Base-by-base conservation (phyloP, 257 asterid genomes). In the Rhazya stricta region DNA sequence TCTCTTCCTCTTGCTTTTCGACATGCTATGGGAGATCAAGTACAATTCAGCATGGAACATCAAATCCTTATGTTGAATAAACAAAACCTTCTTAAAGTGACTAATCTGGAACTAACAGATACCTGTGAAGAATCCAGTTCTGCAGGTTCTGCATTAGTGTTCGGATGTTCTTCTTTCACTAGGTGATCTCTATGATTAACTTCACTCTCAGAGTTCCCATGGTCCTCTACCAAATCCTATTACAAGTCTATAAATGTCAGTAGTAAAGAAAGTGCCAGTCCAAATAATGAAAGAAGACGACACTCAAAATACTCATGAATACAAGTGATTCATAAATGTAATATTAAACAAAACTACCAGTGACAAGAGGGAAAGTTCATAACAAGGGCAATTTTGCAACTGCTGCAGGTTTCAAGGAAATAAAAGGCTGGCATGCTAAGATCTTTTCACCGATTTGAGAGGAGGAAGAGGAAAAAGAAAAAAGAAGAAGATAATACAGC, bases 221-320 rank as follows among this genome's bases (percentile, higher is more conserved):
- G 80, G 79, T 86, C 88, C 79, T 83, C 88, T 70, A 30, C 83
- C 61, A 78, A 81, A 74, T 87, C 90, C 98, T 93, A 78, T 77
- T 37, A 46, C 80, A 81, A 30, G 58, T 45, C 76, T 68, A 71
- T 46, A 75, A 67, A 73, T 43, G 77, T 79, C 74, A 80, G 72
- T 62, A 66, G 58, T 67, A 37, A 43, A 81, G 41, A 41, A 63
- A 79, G 72, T 30, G 39, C 56, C 16, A 8, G 25, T 21, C 30
- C 12, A 29, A 45, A 68, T 9, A 68, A 41, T 54, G 32, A 27
- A 30, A 70, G 46, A 76, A 19, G 78, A 58, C 39, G 23, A 69
- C 69, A 72, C 43, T 45, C 46, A 65, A 45, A 50, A 60, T 58
- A 74, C 77, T 56, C 72, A 62, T 45, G 67, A 50, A 51, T 18